Evolutionary conservation across 2,329 filamentous ascomycete species (phyloP), one percentile per base, ranked within the genome.

Genomic region (Stemphylium beticola): DNA sequence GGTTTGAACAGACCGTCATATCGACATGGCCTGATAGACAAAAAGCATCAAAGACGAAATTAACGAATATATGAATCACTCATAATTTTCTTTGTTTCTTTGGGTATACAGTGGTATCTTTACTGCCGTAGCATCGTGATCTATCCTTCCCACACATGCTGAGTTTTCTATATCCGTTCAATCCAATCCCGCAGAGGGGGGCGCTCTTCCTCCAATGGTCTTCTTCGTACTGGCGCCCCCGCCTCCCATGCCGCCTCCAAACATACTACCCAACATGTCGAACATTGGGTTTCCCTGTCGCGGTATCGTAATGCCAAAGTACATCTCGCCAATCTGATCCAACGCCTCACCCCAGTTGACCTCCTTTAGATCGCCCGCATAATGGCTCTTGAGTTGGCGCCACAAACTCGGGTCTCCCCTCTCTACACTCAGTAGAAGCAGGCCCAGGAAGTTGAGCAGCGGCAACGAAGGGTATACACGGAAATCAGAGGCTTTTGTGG

Each of bases 261-360:
- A 90, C 82, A 99, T 86, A 59, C 87, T 93, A 42, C 92, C 93
- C 90, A 99, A 96, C 93, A 99, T 98, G 74, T 99, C 95, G 77
- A 98, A 86, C 75, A 99, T 81, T 3, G 93, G 93, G 75, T 98
- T 98, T 61, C 88, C 90, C 79, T 96, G 92, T 68, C 89, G 85
- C 41, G 93, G 93, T 71, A 92, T 88, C 79, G 87, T 85, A 74
- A 99, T 96, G 32, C 87, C 87, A 78, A 99, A 99, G 81, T 98
- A 99, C 86, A 96, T 93, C 79, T 99, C 93, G 43, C 90, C 93
- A 67, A 99, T 88, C 75, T 91, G 87, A 65, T 92, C 89, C 57
- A 99, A 79, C 20, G 91, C 84, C 56, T 82, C 92, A 31, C 87
- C 85, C 93, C 93, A 98, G 11, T 83, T 82, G 1, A 87, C 81